A percentile compares a stretch with the other conserved stretches of the same genome.
Evolutionary conservation across 129 eudicot species (phyloP).

Genomic region (Solidago caesia): DNA sequence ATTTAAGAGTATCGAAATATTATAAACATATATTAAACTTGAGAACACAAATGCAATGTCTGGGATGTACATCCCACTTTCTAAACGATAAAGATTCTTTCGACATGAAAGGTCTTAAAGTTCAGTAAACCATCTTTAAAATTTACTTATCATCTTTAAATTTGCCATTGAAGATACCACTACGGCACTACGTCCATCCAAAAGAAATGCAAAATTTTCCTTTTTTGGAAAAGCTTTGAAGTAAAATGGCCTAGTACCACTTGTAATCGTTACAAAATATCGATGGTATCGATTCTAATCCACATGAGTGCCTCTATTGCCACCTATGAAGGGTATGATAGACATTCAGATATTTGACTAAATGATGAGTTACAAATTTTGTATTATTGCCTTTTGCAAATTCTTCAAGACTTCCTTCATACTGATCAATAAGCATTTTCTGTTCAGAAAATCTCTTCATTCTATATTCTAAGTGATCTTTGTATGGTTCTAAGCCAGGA

Average conservation of each 20-base stretch:
- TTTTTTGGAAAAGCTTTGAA: no score
- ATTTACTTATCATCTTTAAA: background rate
- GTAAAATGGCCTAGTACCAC: no score
- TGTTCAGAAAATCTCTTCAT: slow-evolving; percentile 73
- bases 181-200: slow-evolving; percentile 1
- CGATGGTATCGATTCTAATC: no score
- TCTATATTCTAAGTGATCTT: slow-evolving; percentile 67
- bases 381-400: slow-evolving; percentile 71
- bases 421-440: slow-evolving; percentile 58
- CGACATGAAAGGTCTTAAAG: background rate
- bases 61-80: background rate
- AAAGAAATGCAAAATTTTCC: background rate
- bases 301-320: no score
- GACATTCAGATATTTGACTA: slow-evolving; percentile 1
- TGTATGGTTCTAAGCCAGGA: slow-evolving; percentile 63
- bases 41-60: background rate
- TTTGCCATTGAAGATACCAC: background rate
- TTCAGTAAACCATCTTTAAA: background rate
- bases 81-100: background rate
- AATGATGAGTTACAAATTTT: slow-evolving; percentile 9
- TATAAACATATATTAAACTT: background rate
- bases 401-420: slow-evolving; percentile 85
- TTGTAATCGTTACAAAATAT: no score
- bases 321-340: background rate
- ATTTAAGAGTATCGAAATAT: background rate